Conservation (phyloP, 1,284 basidiomycete genomes). For the Exsudoporus floridanus region DNA sequence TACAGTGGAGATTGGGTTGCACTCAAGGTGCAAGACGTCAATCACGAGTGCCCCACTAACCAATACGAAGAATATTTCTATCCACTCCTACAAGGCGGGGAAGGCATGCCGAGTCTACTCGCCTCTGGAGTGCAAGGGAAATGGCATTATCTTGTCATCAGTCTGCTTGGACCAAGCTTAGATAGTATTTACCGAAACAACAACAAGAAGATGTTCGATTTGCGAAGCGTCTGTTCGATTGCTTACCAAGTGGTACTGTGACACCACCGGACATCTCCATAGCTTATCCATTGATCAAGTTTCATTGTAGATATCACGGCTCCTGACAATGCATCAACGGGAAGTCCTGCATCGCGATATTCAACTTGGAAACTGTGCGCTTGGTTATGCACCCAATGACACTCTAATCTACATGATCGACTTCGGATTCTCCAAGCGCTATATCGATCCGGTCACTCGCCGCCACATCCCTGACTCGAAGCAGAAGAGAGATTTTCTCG, state of each 20-base stretch:
- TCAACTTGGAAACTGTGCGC: constrained; percentile 70
- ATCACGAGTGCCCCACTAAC: constrained; percentile 74
- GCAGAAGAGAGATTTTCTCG: constrained; percentile 67
- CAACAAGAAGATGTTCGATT: constrained; percentile 58
- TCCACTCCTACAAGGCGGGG: constrained; percentile 67
- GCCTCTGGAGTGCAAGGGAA: constrained; percentile 55
- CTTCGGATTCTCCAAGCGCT: constrained; percentile 77
- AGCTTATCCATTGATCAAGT: constrained; percentile 13
- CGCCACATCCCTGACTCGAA: constrained; percentile 69
- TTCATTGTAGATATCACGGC: constrained; percentile 54
- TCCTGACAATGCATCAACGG: constrained; percentile 69
- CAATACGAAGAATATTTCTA: constrained; percentile 66
- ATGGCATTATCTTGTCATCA: constrained; percentile 75
- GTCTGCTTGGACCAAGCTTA: constrained; percentile 66
- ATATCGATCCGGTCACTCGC: constrained; percentile 60
- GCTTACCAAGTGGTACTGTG: constrained; percentile 66
- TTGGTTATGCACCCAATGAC: constrained; percentile 59
- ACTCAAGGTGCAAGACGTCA: constrained; percentile 64
- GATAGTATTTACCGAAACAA: constrained; percentile 58
- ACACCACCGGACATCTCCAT: constrained; percentile 20
- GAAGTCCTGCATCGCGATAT: constrained; percentile 75
- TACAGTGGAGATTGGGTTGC: constrained; percentile 60
- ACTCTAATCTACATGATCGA: constrained; percentile 75
- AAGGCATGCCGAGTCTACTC: constrained; percentile 69
- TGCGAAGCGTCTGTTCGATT: constrained; percentile 68